These are phyloP conservation scores for Plasmopara muralis DNA, from an alignment of 352 stramenopile species.

Conservation along the genomic window DNA sequence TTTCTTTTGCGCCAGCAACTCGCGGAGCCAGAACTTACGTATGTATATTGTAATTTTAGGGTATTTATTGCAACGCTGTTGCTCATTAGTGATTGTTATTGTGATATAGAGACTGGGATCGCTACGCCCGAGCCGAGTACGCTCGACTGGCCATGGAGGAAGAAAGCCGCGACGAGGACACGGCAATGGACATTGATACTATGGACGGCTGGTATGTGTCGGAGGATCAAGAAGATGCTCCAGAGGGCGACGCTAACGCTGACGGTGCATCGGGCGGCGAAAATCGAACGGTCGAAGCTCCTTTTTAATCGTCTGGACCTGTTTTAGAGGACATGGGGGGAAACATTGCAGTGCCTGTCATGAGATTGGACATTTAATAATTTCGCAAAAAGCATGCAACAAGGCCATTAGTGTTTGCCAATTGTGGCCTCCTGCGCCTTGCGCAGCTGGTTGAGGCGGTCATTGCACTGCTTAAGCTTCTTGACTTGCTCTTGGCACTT, in stretches of 20 bases:
- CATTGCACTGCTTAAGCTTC: constrained; percentile 72
- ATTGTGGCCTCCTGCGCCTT: constrained; percentile 23
- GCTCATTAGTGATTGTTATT: constrained; percentile 7
- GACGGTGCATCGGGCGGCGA: constrained; percentile 15
- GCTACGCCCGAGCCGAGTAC: constrained; percentile 96
- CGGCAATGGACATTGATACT: constrained; percentile 83
- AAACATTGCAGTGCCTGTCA: not conserved
- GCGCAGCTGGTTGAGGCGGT: constrained; percentile 50
- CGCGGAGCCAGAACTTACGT: constrained; percentile 84
- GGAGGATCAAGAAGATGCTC: constrained; percentile 66
- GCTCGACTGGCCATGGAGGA: constrained; percentile 96
- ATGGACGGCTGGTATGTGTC: constrained; percentile 88
- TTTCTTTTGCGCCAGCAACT: constrained; percentile 94
- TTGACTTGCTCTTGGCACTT: constrained; percentile 82
- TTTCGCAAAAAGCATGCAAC: not conserved
- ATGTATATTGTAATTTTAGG: constrained; percentile 6
- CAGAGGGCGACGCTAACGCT: constrained; percentile 8
- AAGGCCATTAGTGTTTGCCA: constrained; percentile 1
- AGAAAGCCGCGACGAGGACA: constrained; percentile 88
- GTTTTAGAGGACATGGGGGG: constrained; percentile 21
- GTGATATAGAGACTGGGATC: constrained; percentile 91
- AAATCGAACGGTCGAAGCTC: constrained; percentile 64
- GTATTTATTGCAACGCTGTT: not conserved
- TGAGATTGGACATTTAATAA: not conserved
- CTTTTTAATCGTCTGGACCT: constrained; percentile 42